A percentile compares a stretch with the other conserved stretches of the same genome.
These are phyloP conservation scores for Trifolium repens DNA, from an alignment of 306 rosid species.

Conservation along the genomic window DNA sequence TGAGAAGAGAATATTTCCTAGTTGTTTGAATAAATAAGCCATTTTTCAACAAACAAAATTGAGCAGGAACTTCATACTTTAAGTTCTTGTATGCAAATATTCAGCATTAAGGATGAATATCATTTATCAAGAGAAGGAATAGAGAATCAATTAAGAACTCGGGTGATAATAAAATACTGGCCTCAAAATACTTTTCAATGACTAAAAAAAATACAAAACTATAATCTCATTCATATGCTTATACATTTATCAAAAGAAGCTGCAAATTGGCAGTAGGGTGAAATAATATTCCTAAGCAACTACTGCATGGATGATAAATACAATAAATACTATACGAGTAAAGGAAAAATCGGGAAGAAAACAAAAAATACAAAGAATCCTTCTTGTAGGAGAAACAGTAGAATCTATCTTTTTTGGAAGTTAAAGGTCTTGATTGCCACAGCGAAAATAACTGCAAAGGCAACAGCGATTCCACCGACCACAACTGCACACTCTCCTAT, in stretches of 20 bases:
- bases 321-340: slow-evolving; percentile 4
- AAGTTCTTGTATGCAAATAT: neutral
- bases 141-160: slow-evolving; percentile 19
- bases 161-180: neutral
- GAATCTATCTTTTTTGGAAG: slow-evolving; percentile 58
- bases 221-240: slow-evolving; percentile 4
- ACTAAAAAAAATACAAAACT: slow-evolving; percentile 1
- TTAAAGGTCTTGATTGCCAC: slow-evolving; percentile 52
- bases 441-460: slow-evolving; percentile 52
- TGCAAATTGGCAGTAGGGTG: slow-evolving; percentile 8
- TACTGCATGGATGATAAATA: slow-evolving; percentile 9
- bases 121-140: neutral
- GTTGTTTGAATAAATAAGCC: too few relatives aligned
- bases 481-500: slow-evolving; percentile 48
- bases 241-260: slow-evolving; percentile 29
- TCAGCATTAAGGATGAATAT: neutral
- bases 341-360: neutral
- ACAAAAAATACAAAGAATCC: slow-evolving; percentile 26
- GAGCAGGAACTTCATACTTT: neutral
- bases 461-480: slow-evolving; percentile 39
- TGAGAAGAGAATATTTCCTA: too few relatives aligned
- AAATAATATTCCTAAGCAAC: slow-evolving; percentile 12
- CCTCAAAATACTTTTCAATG: slow-evolving; percentile 2
- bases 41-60: too few relatives aligned
- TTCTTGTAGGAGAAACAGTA: neutral